Evolutionary conservation across 1,284 basidiomycete genomes (phyloP), one percentile per base, ranked within the genome.

Genomic region (Sanguinoderma infundibulare): DNA sequence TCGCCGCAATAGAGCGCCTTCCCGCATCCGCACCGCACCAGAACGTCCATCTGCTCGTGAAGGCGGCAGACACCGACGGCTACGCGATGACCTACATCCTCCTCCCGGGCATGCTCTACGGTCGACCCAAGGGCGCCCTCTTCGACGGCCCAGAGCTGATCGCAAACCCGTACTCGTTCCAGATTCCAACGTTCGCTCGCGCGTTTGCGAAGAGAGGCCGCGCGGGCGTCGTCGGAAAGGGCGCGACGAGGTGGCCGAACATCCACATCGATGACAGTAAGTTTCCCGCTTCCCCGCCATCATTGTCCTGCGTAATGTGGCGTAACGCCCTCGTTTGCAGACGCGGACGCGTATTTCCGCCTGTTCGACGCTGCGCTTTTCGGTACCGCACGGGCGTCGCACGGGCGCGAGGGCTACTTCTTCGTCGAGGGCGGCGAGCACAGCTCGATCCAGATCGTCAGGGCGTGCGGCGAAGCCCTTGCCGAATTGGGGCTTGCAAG

Each of bases 361-460:
- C 20, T 74, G 10, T 69, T 63, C 58, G 57, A 71, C 42, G 53
- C 59, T 1, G 40, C 67, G 26, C 20, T 65, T 0, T n/a, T 44
- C 5, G 53, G 57, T 15, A 22, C 53, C 14, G 52, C 38, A n/a
- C 38, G 64, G 20, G 64, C 70, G 28, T 67, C 67, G 4, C 80
- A 82, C 54, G 82, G 82, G 1, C 68, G 73, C 8, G 72, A 79
- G 5, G 83, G 82, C 1, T 82, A 75, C 61, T 83, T 81, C 64
- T 80, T 83, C 62, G 78, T 69, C 17, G 81, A 80, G 65, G 80
- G 79, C 59, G 81, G 80, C 36, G 80, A 83, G 59, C 74, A 79
- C 61, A 70, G 63, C 10, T 65, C 78, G 60, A 69, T 74, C 54
- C 71, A 76, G 17, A 61, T 82, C 9, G 71, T 72, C 1, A 72